Percentiles rank a stretch among this genome's conserved stretches.
Conservation (phyloP, 2,329 filamentous ascomycete species). For the Plectosphaerella cucumerina region DNA sequence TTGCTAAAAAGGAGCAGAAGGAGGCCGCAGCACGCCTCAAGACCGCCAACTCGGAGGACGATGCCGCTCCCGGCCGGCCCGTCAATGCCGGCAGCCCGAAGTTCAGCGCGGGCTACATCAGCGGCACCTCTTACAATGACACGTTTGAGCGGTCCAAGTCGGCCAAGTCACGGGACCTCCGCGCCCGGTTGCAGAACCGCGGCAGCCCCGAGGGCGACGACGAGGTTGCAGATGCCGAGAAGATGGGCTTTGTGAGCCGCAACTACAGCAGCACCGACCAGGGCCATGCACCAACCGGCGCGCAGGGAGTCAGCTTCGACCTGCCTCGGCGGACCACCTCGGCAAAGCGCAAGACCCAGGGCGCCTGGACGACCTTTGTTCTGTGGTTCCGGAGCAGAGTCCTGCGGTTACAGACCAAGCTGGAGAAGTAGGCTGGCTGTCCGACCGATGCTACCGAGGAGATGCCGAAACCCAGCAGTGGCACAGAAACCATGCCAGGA, state of each 20-base stretch:
- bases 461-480: too few relatives aligned
- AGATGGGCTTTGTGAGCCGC: conserved; percentile 38
- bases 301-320: conserved; percentile 37
- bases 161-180: conserved; percentile 22
- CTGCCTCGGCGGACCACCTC: conserved; percentile 37
- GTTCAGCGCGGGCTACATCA: conserved; percentile 7
- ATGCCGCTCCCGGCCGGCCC: not conserved
- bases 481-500: not conserved
- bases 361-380: conserved; percentile 59
- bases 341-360: conserved; percentile 57
- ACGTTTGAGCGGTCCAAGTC: not conserved
- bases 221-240: conserved; percentile 28
- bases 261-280: conserved; percentile 39
- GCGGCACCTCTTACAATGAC: not conserved
- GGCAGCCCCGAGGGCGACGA: conserved; percentile 16
- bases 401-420: conserved; percentile 31
- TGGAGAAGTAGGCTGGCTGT: conserved; percentile 6
- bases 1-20: conserved; percentile 12
- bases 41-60: conserved; percentile 22
- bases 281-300: conserved; percentile 29
- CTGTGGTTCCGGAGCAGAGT: conserved; percentile 60
- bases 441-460: not conserved
- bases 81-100: conserved; percentile 4
- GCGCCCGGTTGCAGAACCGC: not conserved
- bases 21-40: conserved; percentile 28